phyloP scores from a whole-genome alignment of 352 stramenopile genomes.

The Phytophthora palmivora region DNA sequence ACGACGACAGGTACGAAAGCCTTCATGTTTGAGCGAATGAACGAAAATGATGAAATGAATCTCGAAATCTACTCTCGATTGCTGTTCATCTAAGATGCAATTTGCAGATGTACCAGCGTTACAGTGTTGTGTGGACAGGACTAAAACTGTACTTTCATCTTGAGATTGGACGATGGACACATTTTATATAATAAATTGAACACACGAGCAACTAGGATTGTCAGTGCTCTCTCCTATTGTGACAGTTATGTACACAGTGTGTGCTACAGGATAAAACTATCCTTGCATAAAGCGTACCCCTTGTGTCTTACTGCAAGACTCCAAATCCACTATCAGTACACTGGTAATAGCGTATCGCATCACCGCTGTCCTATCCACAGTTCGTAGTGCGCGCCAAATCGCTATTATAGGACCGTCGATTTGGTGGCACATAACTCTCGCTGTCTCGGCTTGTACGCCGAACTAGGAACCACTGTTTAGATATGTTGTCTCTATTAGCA shows the following conservation, averaged over 20 bases:
- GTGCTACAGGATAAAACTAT: background rate
- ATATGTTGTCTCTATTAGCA: too few relatives aligned
- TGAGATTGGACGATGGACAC: slow-evolving; percentile 10
- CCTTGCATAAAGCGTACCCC: slow-evolving; percentile 11
- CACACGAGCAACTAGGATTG: background rate
- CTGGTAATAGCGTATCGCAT: too few relatives aligned
- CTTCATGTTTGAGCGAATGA: slow-evolving; percentile 9
- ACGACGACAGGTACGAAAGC: slow-evolving; percentile 11
- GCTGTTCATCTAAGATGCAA: slow-evolving; percentile 3
- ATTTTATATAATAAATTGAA: slow-evolving; percentile 2
- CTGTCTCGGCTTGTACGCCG: too few relatives aligned
- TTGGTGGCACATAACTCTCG: too few relatives aligned
- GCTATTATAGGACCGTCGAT: too few relatives aligned
- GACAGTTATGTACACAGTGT: too few relatives aligned
- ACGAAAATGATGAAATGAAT: slow-evolving; percentile 15
- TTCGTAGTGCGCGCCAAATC: too few relatives aligned
- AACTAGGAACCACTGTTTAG: too few relatives aligned
- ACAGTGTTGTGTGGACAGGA: slow-evolving; percentile 14
- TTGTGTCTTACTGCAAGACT: too few relatives aligned
- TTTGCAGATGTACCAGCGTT: slow-evolving; percentile 13
- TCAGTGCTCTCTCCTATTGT: slow-evolving; percentile 2
- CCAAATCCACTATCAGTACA: too few relatives aligned
- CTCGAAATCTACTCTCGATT: too few relatives aligned
- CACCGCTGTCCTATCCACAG: too few relatives aligned
- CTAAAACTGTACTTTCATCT: slow-evolving; percentile 18